phyloP scores from a whole-genome alignment of 1,284 basidiomycete genomes.

The Sporisorium iseilematis-ciliati region DNA sequence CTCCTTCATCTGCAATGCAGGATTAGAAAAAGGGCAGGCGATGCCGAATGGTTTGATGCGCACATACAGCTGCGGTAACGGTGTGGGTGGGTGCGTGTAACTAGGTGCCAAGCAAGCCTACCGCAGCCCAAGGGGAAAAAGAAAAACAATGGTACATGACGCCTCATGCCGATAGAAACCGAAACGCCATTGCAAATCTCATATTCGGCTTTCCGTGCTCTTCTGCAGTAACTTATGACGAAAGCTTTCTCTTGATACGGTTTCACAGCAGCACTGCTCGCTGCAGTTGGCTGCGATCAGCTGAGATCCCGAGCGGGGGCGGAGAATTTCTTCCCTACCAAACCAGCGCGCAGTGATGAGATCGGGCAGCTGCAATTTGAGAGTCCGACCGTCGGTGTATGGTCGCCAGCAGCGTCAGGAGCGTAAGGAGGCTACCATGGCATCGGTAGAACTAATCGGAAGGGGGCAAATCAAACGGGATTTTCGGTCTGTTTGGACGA shows the following conservation, averaged over 20 bases:
- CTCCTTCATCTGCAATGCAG: slow-evolving; percentile 37
- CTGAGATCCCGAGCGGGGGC: slow-evolving; percentile 4
- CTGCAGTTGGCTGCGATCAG: background rate
- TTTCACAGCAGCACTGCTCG: background rate
- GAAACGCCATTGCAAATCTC: too few relatives aligned
- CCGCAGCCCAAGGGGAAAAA: too few relatives aligned
- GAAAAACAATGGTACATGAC: background rate
- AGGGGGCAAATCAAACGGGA: too few relatives aligned
- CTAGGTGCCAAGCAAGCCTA: too few relatives aligned
- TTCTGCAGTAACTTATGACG: too few relatives aligned
- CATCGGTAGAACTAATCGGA: too few relatives aligned
- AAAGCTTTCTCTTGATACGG: background rate
- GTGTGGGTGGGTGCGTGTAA: too few relatives aligned
- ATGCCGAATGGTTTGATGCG: slow-evolving; percentile 4
- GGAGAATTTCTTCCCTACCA: background rate
- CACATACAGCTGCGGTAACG: slow-evolving; percentile 5
- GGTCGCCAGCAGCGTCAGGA: too few relatives aligned
- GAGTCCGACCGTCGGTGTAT: background rate
- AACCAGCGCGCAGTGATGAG: slow-evolving; percentile 3
- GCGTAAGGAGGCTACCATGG: too few relatives aligned
- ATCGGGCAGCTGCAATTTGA: slow-evolving; percentile 1
- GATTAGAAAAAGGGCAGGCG: slow-evolving; percentile 1
- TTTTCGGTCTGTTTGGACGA: too few relatives aligned
- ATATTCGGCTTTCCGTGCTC: too few relatives aligned
- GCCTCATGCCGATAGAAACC: too few relatives aligned